phyloP scores from a whole-genome alignment of 2,329 filamentous ascomycete genomes.

The Chalaropsis ovoidea region DNA sequence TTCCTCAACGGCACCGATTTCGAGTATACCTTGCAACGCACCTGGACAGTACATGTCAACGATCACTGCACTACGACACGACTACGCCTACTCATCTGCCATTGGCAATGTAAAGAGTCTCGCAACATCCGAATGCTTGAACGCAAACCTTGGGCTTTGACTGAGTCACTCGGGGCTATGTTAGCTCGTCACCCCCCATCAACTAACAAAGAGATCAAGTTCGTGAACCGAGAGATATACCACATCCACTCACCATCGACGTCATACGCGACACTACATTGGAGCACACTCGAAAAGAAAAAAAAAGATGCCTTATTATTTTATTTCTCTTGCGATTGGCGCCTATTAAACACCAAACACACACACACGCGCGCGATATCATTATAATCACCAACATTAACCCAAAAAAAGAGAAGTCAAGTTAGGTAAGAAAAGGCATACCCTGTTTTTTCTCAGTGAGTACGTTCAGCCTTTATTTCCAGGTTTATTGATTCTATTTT shows the following conservation, averaged over 20 bases:
- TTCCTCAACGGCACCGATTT: not conserved
- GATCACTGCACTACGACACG: not conserved
- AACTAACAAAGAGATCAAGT: not conserved
- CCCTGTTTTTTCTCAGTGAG: conserved; percentile 13
- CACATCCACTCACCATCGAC: not conserved
- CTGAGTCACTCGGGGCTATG: not conserved
- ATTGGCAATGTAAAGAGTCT: not conserved
- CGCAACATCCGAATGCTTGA: not conserved
- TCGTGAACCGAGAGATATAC: not conserved
- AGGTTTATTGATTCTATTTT: conserved; percentile 5
- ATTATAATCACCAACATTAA: conserved; percentile 7
- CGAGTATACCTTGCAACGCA: not conserved
- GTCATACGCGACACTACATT: not conserved
- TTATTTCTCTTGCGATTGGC: not conserved
- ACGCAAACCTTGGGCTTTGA: not conserved
- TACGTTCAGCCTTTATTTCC: conserved; percentile 2
- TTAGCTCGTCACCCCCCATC: not conserved
- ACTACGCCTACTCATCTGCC: not conserved
- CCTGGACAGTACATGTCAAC: not conserved
- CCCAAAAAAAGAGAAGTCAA: not conserved
- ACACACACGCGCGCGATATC: not conserved
- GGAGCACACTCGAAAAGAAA: not conserved
- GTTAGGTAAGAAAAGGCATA: conserved; percentile 1
- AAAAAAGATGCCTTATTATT: not conserved
- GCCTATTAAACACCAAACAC: conserved; percentile 5